Conservation (phyloP, 257 asterid genomes). For the Solanum lignicaule region DNA sequence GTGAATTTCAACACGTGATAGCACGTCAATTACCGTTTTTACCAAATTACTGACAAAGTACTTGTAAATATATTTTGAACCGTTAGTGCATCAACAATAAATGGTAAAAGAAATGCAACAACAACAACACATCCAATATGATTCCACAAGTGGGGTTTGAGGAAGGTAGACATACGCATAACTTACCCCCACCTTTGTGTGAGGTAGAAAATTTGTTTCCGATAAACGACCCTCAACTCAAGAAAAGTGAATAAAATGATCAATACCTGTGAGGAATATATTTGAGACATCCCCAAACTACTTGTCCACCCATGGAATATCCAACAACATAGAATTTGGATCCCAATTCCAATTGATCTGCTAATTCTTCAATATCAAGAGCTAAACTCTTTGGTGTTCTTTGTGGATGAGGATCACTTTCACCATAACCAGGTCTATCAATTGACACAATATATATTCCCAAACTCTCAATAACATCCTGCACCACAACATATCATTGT, state of each 20-base stretch:
- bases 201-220: not conserved
- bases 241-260: not conserved
- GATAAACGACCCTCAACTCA: not conserved
- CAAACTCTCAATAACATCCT: not conserved
- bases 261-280: not conserved
- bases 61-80: too few relatives aligned
- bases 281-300: not conserved
- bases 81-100: too few relatives aligned
- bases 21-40: too few relatives aligned
- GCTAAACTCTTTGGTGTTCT: not conserved
- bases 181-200: not conserved
- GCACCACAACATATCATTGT: not conserved
- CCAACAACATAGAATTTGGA: not conserved
- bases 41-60: too few relatives aligned
- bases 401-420: not conserved
- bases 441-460: not conserved
- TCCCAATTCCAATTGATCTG: not conserved
- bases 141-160: fast-evolving
- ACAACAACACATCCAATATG: not conserved
- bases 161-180: not conserved
- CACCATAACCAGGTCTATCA: not conserved
- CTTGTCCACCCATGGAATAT: not conserved
- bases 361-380: not conserved
- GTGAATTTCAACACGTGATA: too few relatives aligned
- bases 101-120: too few relatives aligned